A percentile compares a stretch with the other conserved stretches of the same genome.
Evolutionary conservation across 2,329 filamentous ascomycete species (phyloP).

Genomic region (Paramyrothecium sp.): DNA sequence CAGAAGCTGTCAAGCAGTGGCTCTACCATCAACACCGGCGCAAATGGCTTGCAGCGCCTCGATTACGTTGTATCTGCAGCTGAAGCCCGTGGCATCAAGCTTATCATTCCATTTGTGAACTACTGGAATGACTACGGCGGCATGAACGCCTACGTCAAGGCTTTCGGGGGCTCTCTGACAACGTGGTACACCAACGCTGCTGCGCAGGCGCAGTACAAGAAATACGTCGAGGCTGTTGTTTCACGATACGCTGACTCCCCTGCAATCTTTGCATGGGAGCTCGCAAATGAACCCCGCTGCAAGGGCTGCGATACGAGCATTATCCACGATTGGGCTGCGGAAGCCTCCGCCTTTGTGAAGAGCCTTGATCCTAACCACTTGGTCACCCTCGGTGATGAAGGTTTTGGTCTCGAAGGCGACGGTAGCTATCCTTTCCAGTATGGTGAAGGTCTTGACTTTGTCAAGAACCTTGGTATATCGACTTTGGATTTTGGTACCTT

Average conservation of each 20-base stretch:
- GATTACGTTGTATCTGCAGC: slow-evolving; percentile 62
- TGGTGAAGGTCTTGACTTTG: slow-evolving; percentile 51
- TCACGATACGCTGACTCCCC: slow-evolving; percentile 44
- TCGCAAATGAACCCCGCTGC: slow-evolving; percentile 46
- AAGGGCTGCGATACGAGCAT: slow-evolving; percentile 9
- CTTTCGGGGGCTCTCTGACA: slow-evolving; percentile 52
- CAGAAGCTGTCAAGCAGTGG: slow-evolving; percentile 45
- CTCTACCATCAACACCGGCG: slow-evolving; percentile 59
- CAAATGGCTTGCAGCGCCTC: slow-evolving; percentile 56
- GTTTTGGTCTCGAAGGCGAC: slow-evolving; percentile 40
- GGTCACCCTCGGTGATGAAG: slow-evolving; percentile 61
- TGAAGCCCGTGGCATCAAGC: slow-evolving; percentile 57
- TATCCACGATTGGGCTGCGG: slow-evolving; percentile 53
- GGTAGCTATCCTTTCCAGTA: slow-evolving; percentile 50
- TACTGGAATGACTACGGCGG: slow-evolving; percentile 69
- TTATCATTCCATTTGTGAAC: slow-evolving; percentile 66
- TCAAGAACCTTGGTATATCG: slow-evolving; percentile 46
- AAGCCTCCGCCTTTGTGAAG: slow-evolving; percentile 57
- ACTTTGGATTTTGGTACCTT: slow-evolving; percentile 47
- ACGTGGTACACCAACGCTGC: slow-evolving; percentile 56
- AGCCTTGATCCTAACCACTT: slow-evolving; percentile 60
- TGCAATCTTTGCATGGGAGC: slow-evolving; percentile 54
- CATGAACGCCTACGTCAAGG: slow-evolving; percentile 57
- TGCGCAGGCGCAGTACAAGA: slow-evolving; percentile 53
- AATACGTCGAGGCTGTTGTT: slow-evolving; percentile 48